These are phyloP conservation scores for Senna tora DNA, from an alignment of 306 rosid species.

Conservation along the genomic window DNA sequence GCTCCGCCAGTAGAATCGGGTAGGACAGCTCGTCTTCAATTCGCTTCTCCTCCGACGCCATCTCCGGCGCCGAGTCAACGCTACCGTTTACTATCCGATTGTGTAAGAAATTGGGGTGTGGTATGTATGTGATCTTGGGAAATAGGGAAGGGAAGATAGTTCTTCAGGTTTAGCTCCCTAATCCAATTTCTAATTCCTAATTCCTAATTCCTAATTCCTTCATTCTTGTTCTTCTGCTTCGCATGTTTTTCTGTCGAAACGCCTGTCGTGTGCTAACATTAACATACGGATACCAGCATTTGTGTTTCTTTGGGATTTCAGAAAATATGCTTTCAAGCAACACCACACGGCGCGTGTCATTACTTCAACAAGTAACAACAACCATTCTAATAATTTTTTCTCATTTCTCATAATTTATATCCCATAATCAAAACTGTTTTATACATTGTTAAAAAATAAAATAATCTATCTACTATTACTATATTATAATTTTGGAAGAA, in stretches of 20 bases:
- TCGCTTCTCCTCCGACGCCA: conserved; percentile 64
- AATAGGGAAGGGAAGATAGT: too few species aligned
- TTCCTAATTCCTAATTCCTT: neutral
- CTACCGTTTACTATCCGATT: neutral
- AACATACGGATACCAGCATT: too few species aligned
- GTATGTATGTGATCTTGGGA: too few species aligned
- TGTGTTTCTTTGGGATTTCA: neutral
- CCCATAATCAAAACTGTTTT: too few species aligned
- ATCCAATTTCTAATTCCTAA: neutral
- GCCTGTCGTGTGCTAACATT: neutral
- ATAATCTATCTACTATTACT: too few species aligned
- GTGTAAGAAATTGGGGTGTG: too few species aligned
- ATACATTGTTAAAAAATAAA: too few species aligned
- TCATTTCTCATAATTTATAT: too few species aligned
- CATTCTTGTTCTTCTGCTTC: conserved; percentile 16
- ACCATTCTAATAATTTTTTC: too few species aligned
- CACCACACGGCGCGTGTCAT: neutral
- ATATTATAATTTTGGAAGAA: too few species aligned
- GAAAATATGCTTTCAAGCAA: neutral
- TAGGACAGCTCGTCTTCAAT: conserved; percentile 64
- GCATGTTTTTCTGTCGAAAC: conserved; percentile 39
- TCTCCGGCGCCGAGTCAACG: conserved; percentile 31
- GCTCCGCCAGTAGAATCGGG: conserved; percentile 72
- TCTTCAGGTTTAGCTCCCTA: neutral
- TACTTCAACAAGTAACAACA: too few species aligned